Evolutionary conservation across 164 flowering plant genomes (phyloP).

Genomic region (Piper betle): DNA sequence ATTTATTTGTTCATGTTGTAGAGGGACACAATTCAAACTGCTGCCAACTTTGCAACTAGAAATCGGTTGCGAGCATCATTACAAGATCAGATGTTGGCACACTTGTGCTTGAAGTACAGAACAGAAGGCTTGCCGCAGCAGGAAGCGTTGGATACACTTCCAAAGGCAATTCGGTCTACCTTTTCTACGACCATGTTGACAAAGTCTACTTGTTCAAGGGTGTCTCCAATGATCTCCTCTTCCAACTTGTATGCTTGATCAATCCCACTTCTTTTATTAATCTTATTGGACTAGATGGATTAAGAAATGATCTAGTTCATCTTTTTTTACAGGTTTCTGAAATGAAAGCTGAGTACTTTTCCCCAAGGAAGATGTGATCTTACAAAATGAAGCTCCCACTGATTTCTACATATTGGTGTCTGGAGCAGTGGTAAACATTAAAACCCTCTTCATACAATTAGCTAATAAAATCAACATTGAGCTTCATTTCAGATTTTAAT

Average conservation of each 20-base stretch:
- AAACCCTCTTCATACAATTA: not conserved
- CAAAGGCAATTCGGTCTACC: constrained; percentile 85
- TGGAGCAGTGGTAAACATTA: constrained; percentile 65
- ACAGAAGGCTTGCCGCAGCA: constrained; percentile 92
- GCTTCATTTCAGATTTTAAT: not conserved
- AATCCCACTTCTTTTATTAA: not conserved
- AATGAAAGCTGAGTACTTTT: constrained; percentile 90
- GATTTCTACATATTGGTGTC: constrained; percentile 76
- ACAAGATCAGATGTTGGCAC: constrained; percentile 95
- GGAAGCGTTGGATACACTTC: constrained; percentile 74
- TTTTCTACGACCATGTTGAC: constrained; percentile 64
- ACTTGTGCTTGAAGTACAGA: constrained; percentile 77
- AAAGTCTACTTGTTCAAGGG: constrained; percentile 74
- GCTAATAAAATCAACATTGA: too few species aligned
- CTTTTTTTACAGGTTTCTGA: constrained; percentile 60
- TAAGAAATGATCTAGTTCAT: not conserved
- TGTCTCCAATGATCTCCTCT: constrained; percentile 75
- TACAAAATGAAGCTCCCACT: constrained; percentile 95
- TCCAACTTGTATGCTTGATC: constrained; percentile 57
- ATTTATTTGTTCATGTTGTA: constrained; percentile 7
- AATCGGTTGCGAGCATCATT: constrained; percentile 59
- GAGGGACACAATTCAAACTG: constrained; percentile 93
- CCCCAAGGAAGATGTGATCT: constrained; percentile 90
- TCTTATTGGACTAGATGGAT: not conserved
- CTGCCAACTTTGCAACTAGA: constrained; percentile 77